Conservation (phyloP, 352 stramenopile species). For the Globisporangium emineosum region DNA sequence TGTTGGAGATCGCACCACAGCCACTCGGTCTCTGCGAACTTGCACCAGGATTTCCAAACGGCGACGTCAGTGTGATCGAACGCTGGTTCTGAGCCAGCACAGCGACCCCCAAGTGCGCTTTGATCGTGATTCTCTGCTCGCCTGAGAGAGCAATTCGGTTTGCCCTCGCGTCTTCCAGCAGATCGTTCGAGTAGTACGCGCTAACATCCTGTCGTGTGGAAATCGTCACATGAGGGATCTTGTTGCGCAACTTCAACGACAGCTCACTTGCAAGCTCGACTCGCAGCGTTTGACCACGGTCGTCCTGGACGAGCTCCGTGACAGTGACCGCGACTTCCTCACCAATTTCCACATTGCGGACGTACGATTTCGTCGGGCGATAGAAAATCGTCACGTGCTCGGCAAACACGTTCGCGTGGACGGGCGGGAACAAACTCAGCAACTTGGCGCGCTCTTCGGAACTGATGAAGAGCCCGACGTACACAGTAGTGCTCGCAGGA, state of each 20-base stretch:
- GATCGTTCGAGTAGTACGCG: slow-evolving; percentile 67
- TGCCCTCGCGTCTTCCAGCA: slow-evolving; percentile 28
- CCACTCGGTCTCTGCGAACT: not conserved
- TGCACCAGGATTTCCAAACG: slow-evolving; percentile 21
- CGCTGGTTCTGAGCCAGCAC: slow-evolving; percentile 41
- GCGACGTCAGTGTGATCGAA: slow-evolving; percentile 28
- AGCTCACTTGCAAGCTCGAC: slow-evolving; percentile 39
- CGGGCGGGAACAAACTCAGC: slow-evolving; percentile 23
- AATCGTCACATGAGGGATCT: slow-evolving; percentile 61
- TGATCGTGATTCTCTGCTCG: slow-evolving; percentile 20
- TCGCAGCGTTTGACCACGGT: slow-evolving; percentile 40
- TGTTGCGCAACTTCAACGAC: slow-evolving; percentile 43
- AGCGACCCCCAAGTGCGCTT: slow-evolving; percentile 26
- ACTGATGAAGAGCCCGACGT: slow-evolving; percentile 57
- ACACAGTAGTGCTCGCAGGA: slow-evolving; percentile 31
- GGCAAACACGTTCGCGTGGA: slow-evolving; percentile 37
- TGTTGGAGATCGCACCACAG: slow-evolving; percentile 4
- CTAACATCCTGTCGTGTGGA: slow-evolving; percentile 42
- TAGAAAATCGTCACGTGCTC: slow-evolving; percentile 76
- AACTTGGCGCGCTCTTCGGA: slow-evolving; percentile 28
- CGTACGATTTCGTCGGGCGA: slow-evolving; percentile 48
- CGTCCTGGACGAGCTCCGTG: slow-evolving; percentile 43
- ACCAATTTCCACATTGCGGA: slow-evolving; percentile 42
- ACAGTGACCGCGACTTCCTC: slow-evolving; percentile 30
- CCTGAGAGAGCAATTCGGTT: slow-evolving; percentile 21